Conservation (phyloP, 306 rosid species). For the Rosa persica region DNA sequence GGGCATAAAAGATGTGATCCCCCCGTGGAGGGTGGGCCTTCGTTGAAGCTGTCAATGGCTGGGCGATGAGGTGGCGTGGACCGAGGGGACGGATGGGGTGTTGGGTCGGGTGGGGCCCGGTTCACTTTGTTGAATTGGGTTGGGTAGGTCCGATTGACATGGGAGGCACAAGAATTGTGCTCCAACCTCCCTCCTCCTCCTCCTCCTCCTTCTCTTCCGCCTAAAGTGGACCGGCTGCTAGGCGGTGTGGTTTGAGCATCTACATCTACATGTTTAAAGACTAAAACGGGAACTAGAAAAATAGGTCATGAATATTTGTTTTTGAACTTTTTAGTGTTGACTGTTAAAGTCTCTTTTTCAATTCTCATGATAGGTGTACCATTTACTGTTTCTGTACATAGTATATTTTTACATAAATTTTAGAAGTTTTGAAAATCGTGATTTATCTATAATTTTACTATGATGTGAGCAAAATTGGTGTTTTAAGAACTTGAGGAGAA, state of each 20-base stretch:
- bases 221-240: background rate
- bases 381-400: too few species aligned
- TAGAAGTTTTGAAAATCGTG: too few species aligned
- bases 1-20: conserved; percentile 4
- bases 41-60: conserved; percentile 32
- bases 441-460: too few species aligned
- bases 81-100: conserved; percentile 24
- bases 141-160: background rate
- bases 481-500: too few species aligned
- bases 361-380: too few species aligned
- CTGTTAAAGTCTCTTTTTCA: too few species aligned
- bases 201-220: background rate
- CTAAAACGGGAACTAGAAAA: too few species aligned
- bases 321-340: too few species aligned
- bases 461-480: too few species aligned
- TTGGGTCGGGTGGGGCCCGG: conserved; percentile 17
- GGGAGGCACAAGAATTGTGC: background rate
- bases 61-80: conserved; percentile 31
- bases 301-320: too few species aligned
- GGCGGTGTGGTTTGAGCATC: background rate
- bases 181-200: background rate
- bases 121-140: background rate
- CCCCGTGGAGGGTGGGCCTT: conserved; percentile 34
- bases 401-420: too few species aligned
- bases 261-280: too few species aligned